Evolutionary conservation across 208 protist species (phyloP), one percentile per base, ranked within the genome.

Genomic region (Histomonas meleagridis): DNA sequence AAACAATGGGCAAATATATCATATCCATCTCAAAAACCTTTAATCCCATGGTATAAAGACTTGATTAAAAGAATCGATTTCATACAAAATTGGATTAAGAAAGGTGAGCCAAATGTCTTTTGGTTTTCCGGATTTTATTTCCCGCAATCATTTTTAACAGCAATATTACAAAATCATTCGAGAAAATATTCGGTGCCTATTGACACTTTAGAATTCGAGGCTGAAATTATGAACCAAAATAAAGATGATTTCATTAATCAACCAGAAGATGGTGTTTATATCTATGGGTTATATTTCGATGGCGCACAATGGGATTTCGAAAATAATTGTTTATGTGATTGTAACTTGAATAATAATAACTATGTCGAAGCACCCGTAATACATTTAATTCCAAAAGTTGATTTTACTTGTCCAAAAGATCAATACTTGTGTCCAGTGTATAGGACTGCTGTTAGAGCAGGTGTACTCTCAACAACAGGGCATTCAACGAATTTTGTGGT

Each of bases 401-500:
- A 86, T 55, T 86, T 86, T n/a, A 46, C 32, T 18, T 28, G 16
- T n/a, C 46, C 76, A n/a, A 60, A 91, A 51, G 55, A 65, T 32
- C 53, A 96, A 46, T 91, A 69, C 26, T 38, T 21, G 32, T 91
- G 86, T 32, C 55, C 86, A 49, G 49, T 91, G 2, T 91, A 91
- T 40, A 65, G 55, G 26, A 91, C 86, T 26, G 32, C 53, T 35
- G 53, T 49, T 38, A 60, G 86, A 69, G 86, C 86, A 18, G 86
- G 86, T 32, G 55, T 69, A 48, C 95, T 99, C 28, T 97, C 96
- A 90, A 99, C 98, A 9, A 99, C 98, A 0, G 98, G 98, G 40
- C 97, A 98, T 94, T 98, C 97, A 0, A 99, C 97, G n/a, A 99
- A 99, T 96, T 99, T 98, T 94, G 96, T 99, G 60, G 95, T 98